Conservation (phyloP, 1,284 basidiomycete genomes). For the Trametes pubescens region DNA sequence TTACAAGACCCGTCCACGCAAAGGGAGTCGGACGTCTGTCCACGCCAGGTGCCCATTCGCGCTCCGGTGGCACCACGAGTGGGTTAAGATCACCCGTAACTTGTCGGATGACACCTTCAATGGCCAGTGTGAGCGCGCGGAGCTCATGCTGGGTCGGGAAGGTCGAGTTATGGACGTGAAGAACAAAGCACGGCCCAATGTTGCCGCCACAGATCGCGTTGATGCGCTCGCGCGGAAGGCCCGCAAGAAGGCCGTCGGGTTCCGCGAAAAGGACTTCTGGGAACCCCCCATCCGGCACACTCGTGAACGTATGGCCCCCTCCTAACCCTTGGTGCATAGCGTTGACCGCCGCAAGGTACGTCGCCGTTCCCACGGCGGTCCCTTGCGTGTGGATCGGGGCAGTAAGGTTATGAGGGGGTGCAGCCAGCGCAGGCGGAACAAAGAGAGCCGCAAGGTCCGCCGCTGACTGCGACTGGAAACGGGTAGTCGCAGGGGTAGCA, state of each 20-base stretch:
- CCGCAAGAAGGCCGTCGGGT: neutral
- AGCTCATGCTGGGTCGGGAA: neutral
- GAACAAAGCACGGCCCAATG: neutral
- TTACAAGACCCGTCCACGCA: neutral
- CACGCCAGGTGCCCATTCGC: constrained; percentile 3
- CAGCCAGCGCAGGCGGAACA: too few relatives aligned
- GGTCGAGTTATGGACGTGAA: neutral
- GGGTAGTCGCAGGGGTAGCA: too few relatives aligned
- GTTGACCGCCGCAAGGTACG: too few relatives aligned
- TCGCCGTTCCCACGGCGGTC: too few relatives aligned
- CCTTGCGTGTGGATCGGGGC: too few relatives aligned
- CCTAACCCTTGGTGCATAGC: too few relatives aligned
- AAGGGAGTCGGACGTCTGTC: neutral
- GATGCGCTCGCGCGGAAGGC: neutral
- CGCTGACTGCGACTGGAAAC: too few relatives aligned
- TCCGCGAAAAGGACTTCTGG: neutral
- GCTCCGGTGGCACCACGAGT: neutral
- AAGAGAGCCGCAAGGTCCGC: too few relatives aligned
- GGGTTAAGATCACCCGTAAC: neutral
- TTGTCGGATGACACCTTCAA: neutral
- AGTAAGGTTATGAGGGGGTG: too few relatives aligned
- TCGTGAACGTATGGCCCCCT: too few relatives aligned
- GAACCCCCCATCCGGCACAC: neutral
- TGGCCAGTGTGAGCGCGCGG: neutral
- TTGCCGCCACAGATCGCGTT: too few relatives aligned